phyloP scores from a whole-genome alignment of 139 green algal genomes.

The Pleodorina starrii region DNA sequence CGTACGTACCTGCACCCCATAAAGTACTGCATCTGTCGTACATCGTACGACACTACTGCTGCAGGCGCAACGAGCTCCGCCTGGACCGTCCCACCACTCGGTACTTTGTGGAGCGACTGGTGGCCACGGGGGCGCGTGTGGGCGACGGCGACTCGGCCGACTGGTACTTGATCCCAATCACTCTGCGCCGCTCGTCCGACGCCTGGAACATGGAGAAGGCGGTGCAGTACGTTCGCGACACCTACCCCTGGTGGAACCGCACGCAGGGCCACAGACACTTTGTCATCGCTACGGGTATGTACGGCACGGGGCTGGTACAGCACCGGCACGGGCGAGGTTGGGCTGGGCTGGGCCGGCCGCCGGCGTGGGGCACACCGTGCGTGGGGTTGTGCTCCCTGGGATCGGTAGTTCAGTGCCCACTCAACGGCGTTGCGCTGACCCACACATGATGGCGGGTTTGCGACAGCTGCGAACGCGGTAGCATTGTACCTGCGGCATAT shows the following conservation, averaged over 20 bases:
- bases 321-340: no score
- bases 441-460: no score
- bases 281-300: conserved; percentile 50
- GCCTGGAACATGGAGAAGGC: neutral
- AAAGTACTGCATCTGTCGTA: no score
- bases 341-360: no score
- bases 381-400: no score
- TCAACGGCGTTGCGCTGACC: no score
- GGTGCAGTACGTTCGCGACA: conserved; percentile 29
- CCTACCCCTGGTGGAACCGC: conserved; percentile 37
- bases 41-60: no score
- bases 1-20: no score
- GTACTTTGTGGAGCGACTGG: conserved; percentile 48
- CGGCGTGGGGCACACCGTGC: no score
- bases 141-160: conserved; percentile 47
- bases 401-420: no score
- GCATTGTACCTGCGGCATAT: no score
- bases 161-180: conserved; percentile 60
- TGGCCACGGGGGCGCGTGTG: conserved; percentile 45
- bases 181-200: conserved; percentile 7
- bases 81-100: conserved; percentile 46
- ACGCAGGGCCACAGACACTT: conserved; percentile 40
- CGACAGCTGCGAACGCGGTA: no score
- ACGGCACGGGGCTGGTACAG: neutral
- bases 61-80: conserved; percentile 51